phyloP scores from a whole-genome alignment of 2,329 filamentous ascomycete genomes.

The Bimuria novae-zelandiae region DNA sequence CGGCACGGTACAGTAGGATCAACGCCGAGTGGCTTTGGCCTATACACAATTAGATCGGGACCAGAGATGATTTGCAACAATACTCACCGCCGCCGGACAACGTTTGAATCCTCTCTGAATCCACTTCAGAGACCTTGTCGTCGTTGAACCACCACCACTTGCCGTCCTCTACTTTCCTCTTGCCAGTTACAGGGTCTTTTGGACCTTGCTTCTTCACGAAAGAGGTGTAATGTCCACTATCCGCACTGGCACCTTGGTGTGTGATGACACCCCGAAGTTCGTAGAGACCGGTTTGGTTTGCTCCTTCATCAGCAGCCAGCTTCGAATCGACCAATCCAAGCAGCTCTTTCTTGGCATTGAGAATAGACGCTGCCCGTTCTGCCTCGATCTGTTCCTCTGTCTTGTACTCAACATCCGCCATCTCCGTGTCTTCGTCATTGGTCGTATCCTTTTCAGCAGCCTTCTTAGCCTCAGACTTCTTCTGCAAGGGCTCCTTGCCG shows the following conservation, averaged over 20 bases:
- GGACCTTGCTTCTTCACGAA: constrained; percentile 90
- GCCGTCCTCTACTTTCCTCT: constrained; percentile 79
- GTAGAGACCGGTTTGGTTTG: constrained; percentile 93
- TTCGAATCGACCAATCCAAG: constrained; percentile 75
- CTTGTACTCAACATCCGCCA: constrained; percentile 78
- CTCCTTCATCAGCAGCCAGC: constrained; percentile 75
- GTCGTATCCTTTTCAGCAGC: constrained; percentile 64
- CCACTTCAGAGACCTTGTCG: constrained; percentile 92
- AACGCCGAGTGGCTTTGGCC: constrained; percentile 80
- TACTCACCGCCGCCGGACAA: constrained; percentile 80
- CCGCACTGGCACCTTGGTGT: constrained; percentile 93
- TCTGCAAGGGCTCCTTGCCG: constrained; percentile 56
- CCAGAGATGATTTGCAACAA: constrained; percentile 3
- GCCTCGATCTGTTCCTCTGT: constrained; percentile 91
- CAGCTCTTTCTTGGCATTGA: constrained; percentile 86
- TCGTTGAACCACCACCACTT: constrained; percentile 99
- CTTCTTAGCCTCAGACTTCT: constrained; percentile 54
- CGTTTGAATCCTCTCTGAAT: constrained; percentile 86
- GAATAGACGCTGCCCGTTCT: constrained; percentile 75
- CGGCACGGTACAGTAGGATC: constrained; percentile 77
- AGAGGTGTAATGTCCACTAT: constrained; percentile 96
- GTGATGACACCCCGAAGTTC: constrained; percentile 93
- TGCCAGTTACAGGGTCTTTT: constrained; percentile 75
- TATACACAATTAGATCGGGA: constrained; percentile 29
- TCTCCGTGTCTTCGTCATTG: constrained; percentile 64